phyloP scores from a whole-genome alignment of 2,329 filamentous ascomycete species.

The Beauveria pseudobassiana region DNA sequence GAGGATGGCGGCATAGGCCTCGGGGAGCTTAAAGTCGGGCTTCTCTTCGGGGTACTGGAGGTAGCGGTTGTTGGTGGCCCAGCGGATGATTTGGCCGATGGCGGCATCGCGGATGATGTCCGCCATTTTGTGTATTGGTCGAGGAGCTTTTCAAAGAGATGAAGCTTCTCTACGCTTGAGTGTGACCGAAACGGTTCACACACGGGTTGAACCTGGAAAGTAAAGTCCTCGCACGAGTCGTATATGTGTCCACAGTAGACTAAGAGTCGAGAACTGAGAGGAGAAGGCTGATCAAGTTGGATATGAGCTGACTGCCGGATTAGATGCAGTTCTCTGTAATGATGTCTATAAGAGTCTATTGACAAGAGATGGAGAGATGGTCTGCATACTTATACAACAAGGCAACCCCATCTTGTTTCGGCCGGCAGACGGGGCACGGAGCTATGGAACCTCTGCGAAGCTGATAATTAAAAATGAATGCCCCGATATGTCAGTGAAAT shows the following conservation, averaged over 20 bases:
- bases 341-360: not conserved
- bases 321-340: not conserved
- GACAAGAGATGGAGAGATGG: not conserved
- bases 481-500: not conserved
- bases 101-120: conserved; percentile 46
- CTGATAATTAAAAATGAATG: not conserved
- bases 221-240: too few relatives aligned
- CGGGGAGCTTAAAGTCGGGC: conserved; percentile 44
- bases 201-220: too few relatives aligned
- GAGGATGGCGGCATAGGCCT: conserved; percentile 28
- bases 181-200: too few relatives aligned
- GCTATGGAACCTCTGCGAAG: not conserved
- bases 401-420: not conserved
- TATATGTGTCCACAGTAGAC: too few relatives aligned
- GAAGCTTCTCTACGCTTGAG: too few relatives aligned
- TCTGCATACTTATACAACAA: not conserved
- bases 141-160: too few relatives aligned
- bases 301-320: not conserved
- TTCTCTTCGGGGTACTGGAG: conserved; percentile 55
- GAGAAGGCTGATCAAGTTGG: not conserved
- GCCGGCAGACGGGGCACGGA: not conserved
- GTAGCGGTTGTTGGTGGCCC: conserved; percentile 41
- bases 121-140: conserved; percentile 17
- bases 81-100: conserved; percentile 51
- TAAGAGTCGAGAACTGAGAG: too few relatives aligned